A percentile compares a stretch with the other conserved stretches of the same genome.
These are phyloP conservation scores for Lippia alba DNA, from an alignment of 305 asterid species.

Conservation along the genomic window DNA sequence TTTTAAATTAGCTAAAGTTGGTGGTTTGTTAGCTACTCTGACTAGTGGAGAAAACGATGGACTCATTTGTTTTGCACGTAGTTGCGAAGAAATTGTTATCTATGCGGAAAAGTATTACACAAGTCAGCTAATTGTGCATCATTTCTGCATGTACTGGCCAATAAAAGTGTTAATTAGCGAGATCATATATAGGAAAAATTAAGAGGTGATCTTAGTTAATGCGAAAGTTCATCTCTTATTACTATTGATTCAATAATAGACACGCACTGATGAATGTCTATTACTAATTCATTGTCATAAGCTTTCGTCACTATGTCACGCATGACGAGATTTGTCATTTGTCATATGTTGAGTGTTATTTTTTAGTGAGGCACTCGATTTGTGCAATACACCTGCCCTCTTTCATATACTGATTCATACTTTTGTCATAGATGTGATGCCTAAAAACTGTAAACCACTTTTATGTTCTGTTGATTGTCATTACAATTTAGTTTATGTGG, in stretches of 20 bases:
- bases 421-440: slow-evolving; percentile 8
- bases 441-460: slow-evolving; percentile 17
- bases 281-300: not conserved
- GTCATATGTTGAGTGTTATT: slow-evolving; percentile 12
- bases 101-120: not conserved
- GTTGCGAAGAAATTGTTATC: not conserved
- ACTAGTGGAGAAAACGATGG: not conserved
- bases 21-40: slow-evolving; percentile 15
- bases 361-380: not conserved
- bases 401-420: slow-evolving; percentile 18
- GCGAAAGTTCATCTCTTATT: not conserved
- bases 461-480: slow-evolving; percentile 20
- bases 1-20: slow-evolving; percentile 14
- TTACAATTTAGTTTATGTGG: slow-evolving; percentile 22
- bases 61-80: not conserved
- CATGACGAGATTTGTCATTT: slow-evolving; percentile 3
- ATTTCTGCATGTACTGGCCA: slow-evolving; percentile 16
- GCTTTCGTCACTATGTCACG: not conserved
- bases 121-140: not conserved
- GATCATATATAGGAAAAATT: not conserved
- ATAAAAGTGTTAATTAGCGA: not conserved
- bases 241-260: not conserved
- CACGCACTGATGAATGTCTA: not conserved
- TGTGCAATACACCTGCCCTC: slow-evolving; percentile 14
- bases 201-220: slow-evolving; percentile 5